Conservation (phyloP, 768 basidiomycete species). For the Suillus ampliporus region DNA sequence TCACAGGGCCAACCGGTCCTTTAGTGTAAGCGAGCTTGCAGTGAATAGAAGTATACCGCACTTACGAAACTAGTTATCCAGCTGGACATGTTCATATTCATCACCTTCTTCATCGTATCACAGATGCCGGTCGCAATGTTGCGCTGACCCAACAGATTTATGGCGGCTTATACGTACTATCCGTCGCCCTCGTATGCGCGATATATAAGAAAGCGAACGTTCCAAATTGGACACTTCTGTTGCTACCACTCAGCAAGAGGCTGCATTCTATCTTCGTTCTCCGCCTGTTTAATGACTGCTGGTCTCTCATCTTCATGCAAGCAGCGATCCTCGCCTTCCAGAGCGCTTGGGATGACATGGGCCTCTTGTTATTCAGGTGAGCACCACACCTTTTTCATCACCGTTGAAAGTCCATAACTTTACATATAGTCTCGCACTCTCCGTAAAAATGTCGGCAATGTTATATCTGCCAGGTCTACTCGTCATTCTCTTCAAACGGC, state of each 20-base stretch:
- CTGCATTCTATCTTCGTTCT: conserved; percentile 93
- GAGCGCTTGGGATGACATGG: conserved; percentile 60
- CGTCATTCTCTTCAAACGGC: conserved; percentile 78
- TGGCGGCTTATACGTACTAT: conserved; percentile 70
- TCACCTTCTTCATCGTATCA: conserved; percentile 66
- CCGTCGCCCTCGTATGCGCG: conserved; percentile 64
- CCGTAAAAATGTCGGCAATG: conserved; percentile 93
- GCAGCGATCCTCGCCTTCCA: conserved; percentile 72
- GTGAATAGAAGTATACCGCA: not conserved
- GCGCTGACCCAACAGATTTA: conserved; percentile 79
- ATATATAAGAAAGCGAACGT: conserved; percentile 69
- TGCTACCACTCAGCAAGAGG: conserved; percentile 88
- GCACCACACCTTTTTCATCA: conserved; percentile 25
- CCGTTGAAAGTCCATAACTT: not conserved
- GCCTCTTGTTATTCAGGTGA: conserved; percentile 76
- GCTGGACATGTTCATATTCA: conserved; percentile 92
- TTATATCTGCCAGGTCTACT: conserved; percentile 90
- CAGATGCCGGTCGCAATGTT: conserved; percentile 64
- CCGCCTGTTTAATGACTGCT: conserved; percentile 95
- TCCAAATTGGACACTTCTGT: conserved; percentile 74
- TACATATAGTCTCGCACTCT: conserved; percentile 59
- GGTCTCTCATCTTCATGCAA: conserved; percentile 73
- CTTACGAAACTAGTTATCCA: conserved; percentile 71
- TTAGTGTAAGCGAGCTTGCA: conserved; percentile 67
- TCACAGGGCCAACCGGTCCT: conserved; percentile 91